phyloP scores from a whole-genome alignment of 768 basidiomycete genomes.

The Omphalotus guepiniiformis region DNA sequence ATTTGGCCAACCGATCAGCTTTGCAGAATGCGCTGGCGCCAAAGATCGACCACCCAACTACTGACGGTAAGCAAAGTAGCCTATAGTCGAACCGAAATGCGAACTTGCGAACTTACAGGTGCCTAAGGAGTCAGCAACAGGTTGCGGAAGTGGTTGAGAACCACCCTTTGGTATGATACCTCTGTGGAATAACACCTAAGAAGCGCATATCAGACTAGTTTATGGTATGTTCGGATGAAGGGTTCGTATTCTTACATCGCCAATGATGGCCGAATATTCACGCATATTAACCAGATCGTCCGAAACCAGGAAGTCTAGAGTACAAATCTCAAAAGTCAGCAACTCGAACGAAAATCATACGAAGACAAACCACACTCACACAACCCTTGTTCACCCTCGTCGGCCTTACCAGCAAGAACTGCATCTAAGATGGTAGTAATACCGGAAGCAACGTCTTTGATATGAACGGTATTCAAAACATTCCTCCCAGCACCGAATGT shows the following conservation, averaged over 20 bases:
- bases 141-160: not conserved
- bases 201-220: not conserved
- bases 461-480: slow-evolving; percentile 33
- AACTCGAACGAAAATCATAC: not conserved
- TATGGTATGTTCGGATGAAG: not conserved
- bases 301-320: slow-evolving; percentile 4
- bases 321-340: not conserved
- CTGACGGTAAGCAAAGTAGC: not conserved
- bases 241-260: not conserved
- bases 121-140: not conserved
- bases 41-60: not conserved
- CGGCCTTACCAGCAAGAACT: slow-evolving; percentile 35
- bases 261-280: not conserved
- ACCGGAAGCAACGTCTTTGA: slow-evolving; percentile 34
- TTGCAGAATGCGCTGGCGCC: not conserved
- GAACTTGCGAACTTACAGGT: not conserved
- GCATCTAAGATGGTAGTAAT: slow-evolving; percentile 33
- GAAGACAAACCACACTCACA: slow-evolving; percentile 24
- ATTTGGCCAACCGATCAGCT: not conserved
- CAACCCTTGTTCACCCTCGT: slow-evolving; percentile 36
- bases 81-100: not conserved
- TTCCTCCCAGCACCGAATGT: slow-evolving; percentile 40
- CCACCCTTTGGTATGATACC: slow-evolving; percentile 1
- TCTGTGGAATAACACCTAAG: slow-evolving; percentile 4
- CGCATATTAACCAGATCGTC: not conserved